Evolutionary conservation across 164 flowering plant species (phyloP).

Genomic region (Vitis riparia): DNA sequence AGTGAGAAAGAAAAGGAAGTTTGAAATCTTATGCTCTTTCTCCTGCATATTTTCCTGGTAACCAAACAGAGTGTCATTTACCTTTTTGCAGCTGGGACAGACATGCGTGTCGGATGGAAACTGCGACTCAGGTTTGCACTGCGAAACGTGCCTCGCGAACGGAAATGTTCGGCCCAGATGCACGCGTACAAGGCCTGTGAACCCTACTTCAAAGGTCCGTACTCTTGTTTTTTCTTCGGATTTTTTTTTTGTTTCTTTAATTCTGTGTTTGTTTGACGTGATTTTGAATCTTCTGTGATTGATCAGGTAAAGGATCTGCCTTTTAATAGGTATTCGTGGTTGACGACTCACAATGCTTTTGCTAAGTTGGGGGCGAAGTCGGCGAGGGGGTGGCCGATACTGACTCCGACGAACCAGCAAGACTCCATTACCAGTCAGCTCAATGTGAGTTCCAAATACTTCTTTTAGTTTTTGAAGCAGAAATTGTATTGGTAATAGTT

Average conservation of each 20-base stretch:
- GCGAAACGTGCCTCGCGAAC: slow-evolving; percentile 72
- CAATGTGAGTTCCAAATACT: slow-evolving; percentile 38
- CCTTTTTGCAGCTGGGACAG: slow-evolving; percentile 43
- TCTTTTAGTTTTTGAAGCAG: slow-evolving; percentile 1
- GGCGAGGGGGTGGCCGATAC: slow-evolving; percentile 47
- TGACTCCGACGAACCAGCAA: slow-evolving; percentile 76
- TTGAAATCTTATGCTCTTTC: background rate
- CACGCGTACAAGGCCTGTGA: slow-evolving; percentile 61
- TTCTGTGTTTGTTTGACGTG: background rate
- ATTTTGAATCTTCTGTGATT: background rate
- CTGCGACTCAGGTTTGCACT: slow-evolving; percentile 77
- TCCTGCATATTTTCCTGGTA: background rate
- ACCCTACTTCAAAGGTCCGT: slow-evolving; percentile 60
- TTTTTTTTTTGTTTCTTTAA: background rate
- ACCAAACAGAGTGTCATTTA: background rate
- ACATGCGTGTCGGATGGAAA: slow-evolving; percentile 50
- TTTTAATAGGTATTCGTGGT: slow-evolving; percentile 80
- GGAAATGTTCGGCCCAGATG: slow-evolving; percentile 70
- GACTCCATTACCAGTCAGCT: slow-evolving; percentile 81
- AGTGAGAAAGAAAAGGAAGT: too few relatives aligned
- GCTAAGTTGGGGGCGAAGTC: slow-evolving; percentile 58
- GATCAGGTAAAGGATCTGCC: slow-evolving; percentile 69
- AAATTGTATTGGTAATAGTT: background rate
- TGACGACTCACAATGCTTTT: slow-evolving; percentile 90
- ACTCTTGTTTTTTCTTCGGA: background rate